These are phyloP conservation scores for Neurospora crassa DNA, from an alignment of 2,329 filamentous ascomycete genomes.

Conservation along the genomic window DNA sequence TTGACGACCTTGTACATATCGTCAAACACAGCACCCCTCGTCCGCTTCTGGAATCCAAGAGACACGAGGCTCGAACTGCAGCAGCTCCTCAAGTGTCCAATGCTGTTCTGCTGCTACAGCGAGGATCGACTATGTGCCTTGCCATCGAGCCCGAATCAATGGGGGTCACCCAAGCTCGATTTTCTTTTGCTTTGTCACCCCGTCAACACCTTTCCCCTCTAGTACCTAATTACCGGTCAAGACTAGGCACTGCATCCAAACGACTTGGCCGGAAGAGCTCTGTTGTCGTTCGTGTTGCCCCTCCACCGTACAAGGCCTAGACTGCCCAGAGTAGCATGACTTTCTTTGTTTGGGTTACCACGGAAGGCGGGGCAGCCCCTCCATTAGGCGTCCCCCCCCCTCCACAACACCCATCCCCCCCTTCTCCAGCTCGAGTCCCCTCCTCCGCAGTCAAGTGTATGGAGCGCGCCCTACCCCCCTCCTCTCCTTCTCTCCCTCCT, in stretches of 20 bases:
- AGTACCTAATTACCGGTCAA: background rate
- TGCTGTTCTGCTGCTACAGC: background rate
- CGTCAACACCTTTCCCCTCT: background rate
- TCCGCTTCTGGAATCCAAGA: background rate
- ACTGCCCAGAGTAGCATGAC: background rate
- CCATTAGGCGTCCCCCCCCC: background rate
- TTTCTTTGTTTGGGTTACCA: background rate
- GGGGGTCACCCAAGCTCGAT: background rate
- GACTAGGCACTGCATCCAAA: background rate
- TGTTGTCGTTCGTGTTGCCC: background rate
- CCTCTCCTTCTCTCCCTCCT: background rate
- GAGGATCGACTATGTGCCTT: background rate
- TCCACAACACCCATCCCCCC: background rate
- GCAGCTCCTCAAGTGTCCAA: background rate
- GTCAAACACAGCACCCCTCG: background rate
- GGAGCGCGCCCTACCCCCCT: background rate
- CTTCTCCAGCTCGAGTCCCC: background rate
- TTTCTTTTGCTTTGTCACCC: background rate
- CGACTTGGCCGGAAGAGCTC: background rate
- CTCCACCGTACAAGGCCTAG: background rate
- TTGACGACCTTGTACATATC: background rate
- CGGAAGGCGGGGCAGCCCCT: background rate
- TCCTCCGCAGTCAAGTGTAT: background rate
- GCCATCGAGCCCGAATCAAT: background rate
- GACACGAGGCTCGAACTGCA: background rate